Base-by-base conservation (phyloP, 106 monocot genomes). In the Narthecium ossifragum region DNA sequence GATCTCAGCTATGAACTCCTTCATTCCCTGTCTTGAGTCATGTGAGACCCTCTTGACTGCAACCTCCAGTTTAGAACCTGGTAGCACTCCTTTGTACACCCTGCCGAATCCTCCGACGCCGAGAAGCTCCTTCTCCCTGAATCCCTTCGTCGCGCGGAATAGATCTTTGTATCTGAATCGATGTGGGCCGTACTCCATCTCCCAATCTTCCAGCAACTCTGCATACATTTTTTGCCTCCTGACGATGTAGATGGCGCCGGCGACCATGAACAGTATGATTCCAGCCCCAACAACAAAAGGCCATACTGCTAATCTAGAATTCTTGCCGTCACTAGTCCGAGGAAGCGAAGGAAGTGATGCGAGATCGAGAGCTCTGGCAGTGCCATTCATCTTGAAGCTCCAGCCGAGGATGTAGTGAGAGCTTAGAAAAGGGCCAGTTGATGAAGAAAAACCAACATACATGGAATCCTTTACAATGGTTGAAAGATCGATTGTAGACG, bases 371-470 rank as follows among this genome's bases (percentile, higher is more conserved):
- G 41, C 33, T 11, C 46, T 45, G 12, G 62, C 62, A 26, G 4
- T 40, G 1, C 62, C 70, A 46, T 62, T 45, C 31, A 53, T 20
- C 3, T 43, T 55, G 18, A 70, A 61, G 18, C 70, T 70, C 70
- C 70, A 70, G 0, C 70, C 70, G 1, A 70, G 52, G 15, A 70
- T 22, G 34, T 53, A 53, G 24, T 70, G 70, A 17, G 12, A 41
- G n/a, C 37, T 29, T n/a, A 2, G 22, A 23, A 40, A 13, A 11
- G 61, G 2, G 30, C 60, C 60, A 15, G 39, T 23, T 0, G 70
- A 52, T 27, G 51, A 34, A 61, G 52, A 61, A 53, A 70, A 70
- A 12, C 70, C 70, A 15, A 70, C 39, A 43, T 53, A 61, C 70
- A 70, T 70, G 9, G 26, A 4, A 27, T 70, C 60, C 10, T 31